Evolutionary conservation across 768 basidiomycete species (phyloP).

Genomic region (Leccinum aurantiacum): DNA sequence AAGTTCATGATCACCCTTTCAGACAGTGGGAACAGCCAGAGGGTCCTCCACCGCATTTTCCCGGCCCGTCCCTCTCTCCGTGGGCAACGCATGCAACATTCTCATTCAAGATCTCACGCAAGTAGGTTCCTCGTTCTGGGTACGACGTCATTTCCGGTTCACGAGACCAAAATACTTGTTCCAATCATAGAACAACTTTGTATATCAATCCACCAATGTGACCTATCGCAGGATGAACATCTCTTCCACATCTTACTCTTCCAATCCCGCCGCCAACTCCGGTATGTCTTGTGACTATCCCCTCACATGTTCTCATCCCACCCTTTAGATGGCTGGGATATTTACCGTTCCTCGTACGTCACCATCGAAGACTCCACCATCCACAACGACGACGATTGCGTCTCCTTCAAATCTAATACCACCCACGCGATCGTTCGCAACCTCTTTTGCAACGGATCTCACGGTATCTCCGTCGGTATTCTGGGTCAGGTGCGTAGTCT

Average conservation of each 20-base stretch:
- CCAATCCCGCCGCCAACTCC: slow-evolving; percentile 35
- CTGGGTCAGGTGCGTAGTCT: slow-evolving; percentile 37
- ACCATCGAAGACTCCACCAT: slow-evolving; percentile 39
- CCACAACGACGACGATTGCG: slow-evolving; percentile 44
- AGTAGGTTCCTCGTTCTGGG: slow-evolving; percentile 44
- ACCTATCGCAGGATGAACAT: slow-evolving; percentile 42
- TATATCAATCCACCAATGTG: slow-evolving; percentile 43
- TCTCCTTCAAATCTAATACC: slow-evolving; percentile 31
- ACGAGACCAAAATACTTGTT: not conserved
- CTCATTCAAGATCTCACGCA: slow-evolving; percentile 40
- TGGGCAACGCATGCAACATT: slow-evolving; percentile 43
- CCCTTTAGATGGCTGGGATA: slow-evolving; percentile 46
- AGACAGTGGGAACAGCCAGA: slow-evolving; percentile 41
- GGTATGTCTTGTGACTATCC: slow-evolving; percentile 21
- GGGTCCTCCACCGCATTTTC: slow-evolving; percentile 44
- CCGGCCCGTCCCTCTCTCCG: slow-evolving; percentile 43
- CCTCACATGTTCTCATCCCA: not conserved
- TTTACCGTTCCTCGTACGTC: slow-evolving; percentile 40
- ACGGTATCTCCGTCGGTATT: slow-evolving; percentile 50
- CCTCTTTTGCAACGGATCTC: slow-evolving; percentile 39
- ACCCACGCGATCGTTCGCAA: slow-evolving; percentile 43
- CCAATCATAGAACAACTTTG: slow-evolving; percentile 34
- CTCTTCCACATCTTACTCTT: slow-evolving; percentile 35
- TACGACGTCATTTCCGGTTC: slow-evolving; percentile 10
- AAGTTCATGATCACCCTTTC: not conserved